These are phyloP conservation scores for Monilinia fructigena DNA, from an alignment of 2,329 filamentous ascomycete species.

Conservation along the genomic window DNA sequence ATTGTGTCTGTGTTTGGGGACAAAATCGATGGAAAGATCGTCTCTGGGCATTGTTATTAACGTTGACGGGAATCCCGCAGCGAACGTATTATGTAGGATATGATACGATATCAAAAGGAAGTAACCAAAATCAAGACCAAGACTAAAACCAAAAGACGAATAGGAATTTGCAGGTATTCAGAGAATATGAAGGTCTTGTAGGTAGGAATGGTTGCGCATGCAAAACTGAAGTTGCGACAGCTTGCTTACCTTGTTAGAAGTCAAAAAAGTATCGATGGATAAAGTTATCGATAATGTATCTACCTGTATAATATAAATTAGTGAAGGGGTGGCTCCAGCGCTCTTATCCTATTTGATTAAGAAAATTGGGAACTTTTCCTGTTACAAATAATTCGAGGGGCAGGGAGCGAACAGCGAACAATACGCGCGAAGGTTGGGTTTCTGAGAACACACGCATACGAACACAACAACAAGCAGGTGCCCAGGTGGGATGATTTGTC, in stretches of 20 bases:
- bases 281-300: slow-evolving; percentile 4
- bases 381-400: slow-evolving; percentile 19
- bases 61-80: slow-evolving; percentile 35
- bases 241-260: slow-evolving; percentile 5
- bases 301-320: slow-evolving; percentile 2
- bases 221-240: slow-evolving; percentile 19
- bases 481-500: not conserved
- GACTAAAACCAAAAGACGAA: slow-evolving; percentile 3
- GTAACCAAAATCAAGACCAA: slow-evolving; percentile 9
- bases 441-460: slow-evolving; percentile 2
- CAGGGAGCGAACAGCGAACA: slow-evolving; percentile 12
- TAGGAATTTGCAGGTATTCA: slow-evolving; percentile 6
- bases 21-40: slow-evolving; percentile 69
- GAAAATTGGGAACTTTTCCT: slow-evolving; percentile 19
- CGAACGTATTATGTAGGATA: slow-evolving; percentile 4
- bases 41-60: slow-evolving; percentile 72
- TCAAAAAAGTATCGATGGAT: slow-evolving; percentile 5
- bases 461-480: not conserved
- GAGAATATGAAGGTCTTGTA: slow-evolving; percentile 15
- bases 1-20: slow-evolving; percentile 48
- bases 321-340: slow-evolving; percentile 16
- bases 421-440: slow-evolving; percentile 1
- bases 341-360: slow-evolving; percentile 15
- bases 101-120: slow-evolving; percentile 8
- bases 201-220: slow-evolving; percentile 13